Base-by-base conservation (phyloP, 73 alveolate genomes). In the Tetrahymena thermophila region DNA sequence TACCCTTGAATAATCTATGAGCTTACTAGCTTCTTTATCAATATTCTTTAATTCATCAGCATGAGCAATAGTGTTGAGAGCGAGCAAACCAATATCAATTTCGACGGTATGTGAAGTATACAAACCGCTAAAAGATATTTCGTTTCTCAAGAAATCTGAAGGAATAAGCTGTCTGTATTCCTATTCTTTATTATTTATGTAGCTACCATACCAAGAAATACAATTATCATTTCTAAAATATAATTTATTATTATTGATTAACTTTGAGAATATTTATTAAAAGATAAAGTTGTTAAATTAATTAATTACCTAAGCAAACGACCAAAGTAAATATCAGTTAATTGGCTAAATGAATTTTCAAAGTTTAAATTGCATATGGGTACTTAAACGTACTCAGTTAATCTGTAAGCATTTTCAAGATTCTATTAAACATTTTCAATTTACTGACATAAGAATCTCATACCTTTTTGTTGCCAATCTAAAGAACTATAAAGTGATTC, bases 201-300 rank as follows among this genome's bases (percentile, higher is more conserved):
- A 94, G 83, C 93, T 83, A 0, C 94, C 95, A 85, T 95, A 95
- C 97, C 97, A 95, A n/a, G 97, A 95, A 50, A 95, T 43, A 95
- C 95, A 71, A 71, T 71, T 71, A 25, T 71, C 89, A 71, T 71
- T 71, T 71, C 89, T 71, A 71, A 71, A 56, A 4, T 55, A 3
- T 57, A 3, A 57, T 15, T 8, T 10, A 23, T 23, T 23, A 71
- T 3, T 31, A 93, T 10, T 2, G 0, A 93, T 50, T 89, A 42
- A 13, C 35, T 19, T 0, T 50, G 10, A 4, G 9, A 40, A 7
- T 40, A 40, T 44, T 89, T 44, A 95, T 19, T 4, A 44, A 38
- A 37, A 93, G 21, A 35, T 85, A 35, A 35, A 50, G 43, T 35
- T 43, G n/a, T n/a, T n/a, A n/a, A n/a, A n/a, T n/a, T n/a, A n/a